Conservation (phyloP, 2,329 filamentous ascomycete species). For the Fusarium circinatum region DNA sequence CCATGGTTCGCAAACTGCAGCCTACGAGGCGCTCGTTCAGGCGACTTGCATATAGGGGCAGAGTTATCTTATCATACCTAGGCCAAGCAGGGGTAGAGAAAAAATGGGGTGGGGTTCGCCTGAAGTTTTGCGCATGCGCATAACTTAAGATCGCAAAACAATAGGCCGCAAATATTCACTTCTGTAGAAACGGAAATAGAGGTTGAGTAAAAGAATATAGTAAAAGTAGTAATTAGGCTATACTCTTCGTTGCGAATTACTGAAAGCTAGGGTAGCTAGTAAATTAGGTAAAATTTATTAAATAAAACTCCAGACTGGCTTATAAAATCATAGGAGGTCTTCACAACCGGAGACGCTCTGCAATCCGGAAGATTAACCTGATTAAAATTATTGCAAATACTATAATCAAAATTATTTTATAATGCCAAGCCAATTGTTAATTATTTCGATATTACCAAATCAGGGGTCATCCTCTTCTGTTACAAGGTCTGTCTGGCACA, state of each 20-base stretch:
- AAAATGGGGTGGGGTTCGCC: background rate
- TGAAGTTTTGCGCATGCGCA: constrained; percentile 2
- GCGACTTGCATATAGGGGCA: background rate
- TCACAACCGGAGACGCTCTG: background rate
- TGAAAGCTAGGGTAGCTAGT: background rate
- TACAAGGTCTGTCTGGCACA: background rate
- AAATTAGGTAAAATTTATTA: background rate
- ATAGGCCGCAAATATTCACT: background rate
- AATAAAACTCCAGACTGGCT: background rate
- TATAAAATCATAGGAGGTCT: background rate
- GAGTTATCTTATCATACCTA: background rate
- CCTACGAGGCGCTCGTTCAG: background rate
- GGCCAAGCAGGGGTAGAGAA: background rate
- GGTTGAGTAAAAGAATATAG: background rate
- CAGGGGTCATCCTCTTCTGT: background rate
- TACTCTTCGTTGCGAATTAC: background rate
- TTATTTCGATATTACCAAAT: background rate
- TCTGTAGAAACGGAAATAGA: background rate
- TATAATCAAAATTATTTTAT: background rate
- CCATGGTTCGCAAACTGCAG: background rate
- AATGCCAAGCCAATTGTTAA: background rate
- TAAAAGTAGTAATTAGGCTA: background rate
- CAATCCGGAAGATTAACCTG: background rate
- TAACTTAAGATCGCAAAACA: background rate
- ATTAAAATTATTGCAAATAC: background rate